phyloP scores from a whole-genome alignment of 768 basidiomycete genomes.

The Amyloporia xantha region DNA sequence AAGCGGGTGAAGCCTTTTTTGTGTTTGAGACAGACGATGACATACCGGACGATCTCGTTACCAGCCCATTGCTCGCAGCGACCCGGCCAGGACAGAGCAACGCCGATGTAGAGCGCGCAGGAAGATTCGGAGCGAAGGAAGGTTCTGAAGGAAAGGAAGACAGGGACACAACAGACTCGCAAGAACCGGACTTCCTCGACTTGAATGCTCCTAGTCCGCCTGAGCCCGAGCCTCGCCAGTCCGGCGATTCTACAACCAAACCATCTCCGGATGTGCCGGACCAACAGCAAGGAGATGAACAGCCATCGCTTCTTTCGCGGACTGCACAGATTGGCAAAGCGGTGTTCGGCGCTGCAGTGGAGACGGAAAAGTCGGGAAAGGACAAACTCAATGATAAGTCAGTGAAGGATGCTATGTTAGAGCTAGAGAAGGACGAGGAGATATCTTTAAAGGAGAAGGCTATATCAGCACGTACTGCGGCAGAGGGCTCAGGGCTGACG shows the following conservation, averaged over 20 bases:
- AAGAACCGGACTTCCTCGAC: conserved; percentile 82
- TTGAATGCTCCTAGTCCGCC: conserved; percentile 45
- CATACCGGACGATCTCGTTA: conserved; percentile 88
- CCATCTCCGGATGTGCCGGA: neutral
- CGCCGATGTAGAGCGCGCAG: conserved; percentile 24
- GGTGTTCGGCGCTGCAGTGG: conserved; percentile 18
- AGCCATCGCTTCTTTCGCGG: conserved; percentile 15
- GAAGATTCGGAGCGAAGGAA: conserved; percentile 37
- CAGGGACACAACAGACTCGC: conserved; percentile 12
- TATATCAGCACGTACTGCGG: conserved; percentile 17
- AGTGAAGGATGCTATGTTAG: conserved; percentile 15
- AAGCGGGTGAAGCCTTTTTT: conserved; percentile 98
- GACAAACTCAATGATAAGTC: conserved; percentile 23
- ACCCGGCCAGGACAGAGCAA: conserved; percentile 35
- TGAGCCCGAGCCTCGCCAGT: neutral
- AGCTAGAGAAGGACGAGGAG: conserved; percentile 11
- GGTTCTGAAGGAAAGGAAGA: conserved; percentile 21
- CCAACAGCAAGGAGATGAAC: conserved; percentile 1
- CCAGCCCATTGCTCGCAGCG: conserved; percentile 80
- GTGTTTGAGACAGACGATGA: conserved; percentile 96
- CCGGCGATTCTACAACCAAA: neutral
- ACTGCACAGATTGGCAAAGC: conserved; percentile 25
- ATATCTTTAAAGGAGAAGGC: conserved; percentile 12
- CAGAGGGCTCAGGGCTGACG: conserved; percentile 19
- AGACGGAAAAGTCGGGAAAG: conserved; percentile 19